phyloP scores from a whole-genome alignment of 2,329 filamentous ascomycete genomes.

The Aplosporella prunicola region DNA sequence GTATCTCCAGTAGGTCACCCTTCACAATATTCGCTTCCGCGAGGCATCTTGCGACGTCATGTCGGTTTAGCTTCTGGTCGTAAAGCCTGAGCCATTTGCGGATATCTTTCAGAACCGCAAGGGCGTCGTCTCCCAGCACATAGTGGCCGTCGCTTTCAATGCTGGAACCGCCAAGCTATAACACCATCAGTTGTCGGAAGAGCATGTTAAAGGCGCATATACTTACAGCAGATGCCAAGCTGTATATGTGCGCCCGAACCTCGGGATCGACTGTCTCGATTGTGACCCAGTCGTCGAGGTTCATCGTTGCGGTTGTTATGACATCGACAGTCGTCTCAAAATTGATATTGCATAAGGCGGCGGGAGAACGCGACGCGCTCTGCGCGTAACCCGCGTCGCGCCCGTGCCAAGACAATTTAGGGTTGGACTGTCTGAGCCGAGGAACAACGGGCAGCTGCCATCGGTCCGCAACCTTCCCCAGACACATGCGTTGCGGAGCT shows the following conservation, averaged over 20 bases:
- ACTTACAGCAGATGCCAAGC: slow-evolving; percentile 81
- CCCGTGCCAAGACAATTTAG: too few species aligned
- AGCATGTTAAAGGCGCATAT: not conserved
- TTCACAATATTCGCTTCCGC: slow-evolving; percentile 87
- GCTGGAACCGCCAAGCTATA: slow-evolving; percentile 76
- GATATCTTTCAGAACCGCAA: slow-evolving; percentile 84
- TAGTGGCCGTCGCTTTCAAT: slow-evolving; percentile 74
- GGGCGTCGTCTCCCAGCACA: slow-evolving; percentile 81
- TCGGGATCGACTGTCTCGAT: slow-evolving; percentile 64
- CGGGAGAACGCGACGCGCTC: slow-evolving; percentile 9
- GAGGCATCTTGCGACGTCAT: slow-evolving; percentile 89
- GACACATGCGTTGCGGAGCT: not conserved
- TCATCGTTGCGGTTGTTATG: slow-evolving; percentile 10
- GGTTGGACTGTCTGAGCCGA: too few species aligned
- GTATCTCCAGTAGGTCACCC: slow-evolving; percentile 81
- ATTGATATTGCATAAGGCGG: too few species aligned
- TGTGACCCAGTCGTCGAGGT: slow-evolving; percentile 36
- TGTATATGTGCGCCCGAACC: slow-evolving; percentile 87
- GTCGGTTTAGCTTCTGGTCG: slow-evolving; percentile 84
- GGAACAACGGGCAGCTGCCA: slow-evolving; percentile 3
- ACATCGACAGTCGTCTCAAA: too few species aligned
- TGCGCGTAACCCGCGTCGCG: too few species aligned
- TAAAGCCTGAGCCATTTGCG: slow-evolving; percentile 93
- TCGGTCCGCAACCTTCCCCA: slow-evolving; percentile 7
- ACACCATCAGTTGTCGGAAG: slow-evolving; percentile 11